Conservation (phyloP, 306 rosid species). For the Gastrolobium bilobum region DNA sequence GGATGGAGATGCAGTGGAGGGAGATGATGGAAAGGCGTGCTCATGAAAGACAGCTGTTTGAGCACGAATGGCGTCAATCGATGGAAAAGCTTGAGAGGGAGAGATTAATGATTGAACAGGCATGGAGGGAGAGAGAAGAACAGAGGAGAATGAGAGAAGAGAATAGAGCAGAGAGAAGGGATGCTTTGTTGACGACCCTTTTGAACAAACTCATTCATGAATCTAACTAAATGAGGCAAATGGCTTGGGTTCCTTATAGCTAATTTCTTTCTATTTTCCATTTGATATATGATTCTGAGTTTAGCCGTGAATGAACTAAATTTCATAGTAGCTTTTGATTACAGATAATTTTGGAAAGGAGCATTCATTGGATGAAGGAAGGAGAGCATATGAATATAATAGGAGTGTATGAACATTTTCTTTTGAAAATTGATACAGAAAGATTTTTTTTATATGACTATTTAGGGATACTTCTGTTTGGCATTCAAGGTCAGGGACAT, state of each 20-base stretch:
- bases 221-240: slow-evolving; percentile 51
- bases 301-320: slow-evolving; percentile 38
- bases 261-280: slow-evolving; percentile 47
- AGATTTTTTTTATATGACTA: slow-evolving; percentile 19
- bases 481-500: slow-evolving; percentile 27
- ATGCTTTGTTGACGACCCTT: slow-evolving; percentile 79
- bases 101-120: slow-evolving; percentile 75
- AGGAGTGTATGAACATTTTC: slow-evolving; percentile 44
- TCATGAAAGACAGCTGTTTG: slow-evolving; percentile 68
- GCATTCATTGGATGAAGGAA: slow-evolving; percentile 20
- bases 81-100: slow-evolving; percentile 89
- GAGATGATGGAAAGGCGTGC: slow-evolving; percentile 77
- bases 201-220: slow-evolving; percentile 74
- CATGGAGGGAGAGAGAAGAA: slow-evolving; percentile 95
- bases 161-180: slow-evolving; percentile 79
- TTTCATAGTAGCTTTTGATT: slow-evolving; percentile 37
- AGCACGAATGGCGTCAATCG: slow-evolving; percentile 84
- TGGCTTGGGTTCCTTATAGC: slow-evolving; percentile 36
- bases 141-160: slow-evolving; percentile 86
- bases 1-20: slow-evolving; percentile 92
- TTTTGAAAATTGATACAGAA: slow-evolving; percentile 39
- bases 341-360: slow-evolving; percentile 38
- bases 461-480: slow-evolving; percentile 33
- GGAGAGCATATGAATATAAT: slow-evolving; percentile 31
- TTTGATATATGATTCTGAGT: slow-evolving; percentile 45